Evolutionary conservation across 768 basidiomycete genomes (phyloP), one percentile per base, ranked within the genome.

Genomic region (Hypholoma fasciculare): DNA sequence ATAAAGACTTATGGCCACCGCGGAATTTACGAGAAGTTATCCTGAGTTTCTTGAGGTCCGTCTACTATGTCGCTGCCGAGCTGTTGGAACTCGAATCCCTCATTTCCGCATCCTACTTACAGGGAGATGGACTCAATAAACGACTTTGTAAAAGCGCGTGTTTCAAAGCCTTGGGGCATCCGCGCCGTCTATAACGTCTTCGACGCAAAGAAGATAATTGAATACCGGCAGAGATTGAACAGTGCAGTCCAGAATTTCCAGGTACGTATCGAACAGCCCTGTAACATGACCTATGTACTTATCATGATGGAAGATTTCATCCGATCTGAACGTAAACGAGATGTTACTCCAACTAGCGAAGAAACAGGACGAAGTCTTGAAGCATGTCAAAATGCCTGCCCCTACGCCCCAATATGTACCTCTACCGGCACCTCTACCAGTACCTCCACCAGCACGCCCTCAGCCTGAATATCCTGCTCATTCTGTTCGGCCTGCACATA

Each of bases 1-100:
- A 59, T 11, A 52, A 60, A 30, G 46, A 42, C 14, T 14, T 40
- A 3, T 66, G 65, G 65, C 62, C 63, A 1, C 49, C 60, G 2
- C 53, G 47, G 13, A 54, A 55, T 16, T 39, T 66, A 4, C 36
- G 47, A 0, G 43, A 50, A 12, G 44, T 20, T 14, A 26, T 52
- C 23, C 8, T 49, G 7, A 23, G 26, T 14, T 13, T 49, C 27
- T 20, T 27, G 4, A 23, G 14, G 48, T 49, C 19, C 11, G 48
- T 49, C 4, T 27, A 23, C 4, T 27, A 23, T 23, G 23, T 23
- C 23, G 23, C 4, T 30, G 16, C 20, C n/a, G 1, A 27, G 13
- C 8, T 12, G 5, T 13, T 27, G 26, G 48, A 23, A 49, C 19
- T 34, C 9, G 6, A 34, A 7, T 34, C 30, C 30, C 48, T 23